Evolutionary conservation across 179 eudicot genomes (phyloP).

Genomic region (Amaranthus tricolor): DNA sequence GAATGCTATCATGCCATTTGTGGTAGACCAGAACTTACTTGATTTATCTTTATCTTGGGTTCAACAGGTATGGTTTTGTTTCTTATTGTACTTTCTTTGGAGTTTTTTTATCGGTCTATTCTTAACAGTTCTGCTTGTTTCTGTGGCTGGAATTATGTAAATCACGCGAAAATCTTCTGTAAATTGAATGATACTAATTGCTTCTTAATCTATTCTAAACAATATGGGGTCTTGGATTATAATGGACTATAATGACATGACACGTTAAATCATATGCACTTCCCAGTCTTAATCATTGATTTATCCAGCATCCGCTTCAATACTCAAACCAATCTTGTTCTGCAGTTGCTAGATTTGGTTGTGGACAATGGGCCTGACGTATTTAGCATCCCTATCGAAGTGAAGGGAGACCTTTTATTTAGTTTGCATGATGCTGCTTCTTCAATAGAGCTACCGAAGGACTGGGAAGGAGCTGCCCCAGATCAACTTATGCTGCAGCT

Average conservation of each 20-base stretch:
- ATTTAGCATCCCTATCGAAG: constrained; percentile 59
- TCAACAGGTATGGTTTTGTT: constrained; percentile 71
- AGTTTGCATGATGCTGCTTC: constrained; percentile 70
- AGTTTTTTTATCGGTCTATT: neutral
- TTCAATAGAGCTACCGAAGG: constrained; percentile 66
- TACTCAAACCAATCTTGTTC: neutral
- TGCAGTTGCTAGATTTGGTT: constrained; percentile 63
- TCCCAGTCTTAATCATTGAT: no score
- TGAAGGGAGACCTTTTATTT: constrained; percentile 66
- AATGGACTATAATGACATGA: no score
- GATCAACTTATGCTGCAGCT: constrained; percentile 87
- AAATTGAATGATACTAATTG: neutral
- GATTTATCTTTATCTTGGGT: constrained; percentile 81
- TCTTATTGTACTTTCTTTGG: neutral
- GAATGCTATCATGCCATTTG: constrained; percentile 63
- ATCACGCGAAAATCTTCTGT: neutral
- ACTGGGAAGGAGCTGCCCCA: constrained; percentile 91
- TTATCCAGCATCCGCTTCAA: no score
- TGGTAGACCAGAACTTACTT: constrained; percentile 66
- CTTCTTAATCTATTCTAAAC: no score
- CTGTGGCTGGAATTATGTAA: neutral
- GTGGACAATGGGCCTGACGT: constrained; percentile 79
- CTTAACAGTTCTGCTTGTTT: neutral
- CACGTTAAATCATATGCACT: no score
- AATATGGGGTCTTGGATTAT: neutral